Evolutionary conservation across 345 rosid genomes (phyloP).

Genomic region (Melaleuca quinquenervia): DNA sequence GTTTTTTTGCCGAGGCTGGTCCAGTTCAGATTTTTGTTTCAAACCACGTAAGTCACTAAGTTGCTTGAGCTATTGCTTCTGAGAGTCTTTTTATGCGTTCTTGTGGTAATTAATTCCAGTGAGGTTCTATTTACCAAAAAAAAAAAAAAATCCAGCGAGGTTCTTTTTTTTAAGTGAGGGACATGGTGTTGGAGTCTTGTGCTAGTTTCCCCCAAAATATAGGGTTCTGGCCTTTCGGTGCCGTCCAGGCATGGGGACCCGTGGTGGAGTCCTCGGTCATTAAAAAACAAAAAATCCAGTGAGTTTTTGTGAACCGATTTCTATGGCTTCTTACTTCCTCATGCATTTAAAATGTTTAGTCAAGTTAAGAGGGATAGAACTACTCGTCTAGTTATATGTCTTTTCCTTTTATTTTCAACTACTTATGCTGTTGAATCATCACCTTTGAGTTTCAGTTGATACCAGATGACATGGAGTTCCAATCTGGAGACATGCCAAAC

Average conservation of each 20-base stretch:
- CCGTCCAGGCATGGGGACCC: no score
- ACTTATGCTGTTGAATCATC: neutral
- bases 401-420: neutral
- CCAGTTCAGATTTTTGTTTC: conserved; percentile 98
- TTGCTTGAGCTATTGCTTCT: neutral
- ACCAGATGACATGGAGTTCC: conserved; percentile 97
- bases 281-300: no score
- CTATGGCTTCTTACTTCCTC: neutral
- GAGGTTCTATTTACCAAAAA: no score
- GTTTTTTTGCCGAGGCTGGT: conserved; percentile 91
- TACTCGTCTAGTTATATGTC: neutral
- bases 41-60: conserved; percentile 54
- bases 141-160: no score
- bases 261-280: no score
- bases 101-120: neutral
- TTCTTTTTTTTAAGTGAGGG: no score
- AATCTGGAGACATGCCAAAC: conserved; percentile 86
- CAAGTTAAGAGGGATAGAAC: neutral
- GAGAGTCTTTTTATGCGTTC: neutral
- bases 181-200: no score
- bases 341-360: neutral
- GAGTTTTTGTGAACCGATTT: neutral
- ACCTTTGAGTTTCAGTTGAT: conserved; percentile 39
- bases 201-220: no score
- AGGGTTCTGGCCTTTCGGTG: no score